A percentile compares a stretch with the other conserved stretches of the same genome.
phyloP scores from a whole-genome alignment of 805 yeast species.

The Maudiozyma bulderi region DNA sequence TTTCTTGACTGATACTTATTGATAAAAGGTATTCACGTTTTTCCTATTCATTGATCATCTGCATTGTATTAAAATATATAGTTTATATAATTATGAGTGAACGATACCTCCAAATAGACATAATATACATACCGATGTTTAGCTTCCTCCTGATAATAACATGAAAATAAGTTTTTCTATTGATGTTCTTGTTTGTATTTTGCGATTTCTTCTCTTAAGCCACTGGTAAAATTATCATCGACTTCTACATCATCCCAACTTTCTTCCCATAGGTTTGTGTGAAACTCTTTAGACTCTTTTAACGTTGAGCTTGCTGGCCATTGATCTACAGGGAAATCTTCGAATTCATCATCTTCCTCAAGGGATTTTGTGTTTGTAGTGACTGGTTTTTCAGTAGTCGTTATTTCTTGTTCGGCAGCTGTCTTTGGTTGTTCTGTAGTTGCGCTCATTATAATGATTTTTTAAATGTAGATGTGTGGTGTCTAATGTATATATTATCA shows the following conservation, averaged over 20 bases:
- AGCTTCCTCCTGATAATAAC: too few species aligned
- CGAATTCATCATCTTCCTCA: slow-evolving; percentile 95
- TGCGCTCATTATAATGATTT: neutral
- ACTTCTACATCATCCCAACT: slow-evolving; percentile 96
- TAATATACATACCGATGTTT: too few species aligned
- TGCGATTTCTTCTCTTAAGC: slow-evolving; percentile 44
- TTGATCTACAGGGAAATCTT: slow-evolving; percentile 88
- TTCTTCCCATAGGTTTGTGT: slow-evolving; percentile 80
- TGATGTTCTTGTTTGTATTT: slow-evolving; percentile 16
- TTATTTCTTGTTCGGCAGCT: neutral
- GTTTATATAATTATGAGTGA: neutral
- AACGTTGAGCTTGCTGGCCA: slow-evolving; percentile 59
- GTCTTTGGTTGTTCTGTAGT: neutral
- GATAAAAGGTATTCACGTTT: neutral
- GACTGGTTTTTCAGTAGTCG: neutral
- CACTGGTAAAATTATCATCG: slow-evolving; percentile 77
- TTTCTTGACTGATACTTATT: slow-evolving; percentile 36
- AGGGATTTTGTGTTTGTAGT: slow-evolving; percentile 35
- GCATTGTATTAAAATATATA: neutral
- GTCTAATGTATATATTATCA: neutral
- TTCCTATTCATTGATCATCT: neutral
- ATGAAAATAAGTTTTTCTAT: neutral
- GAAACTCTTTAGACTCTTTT: slow-evolving; percentile 35
- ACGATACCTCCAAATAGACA: neutral
- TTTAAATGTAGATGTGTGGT: neutral